Conservation (phyloP, 2,329 filamentous ascomycete genomes). For the Plectosphaerella cucumerina region DNA sequence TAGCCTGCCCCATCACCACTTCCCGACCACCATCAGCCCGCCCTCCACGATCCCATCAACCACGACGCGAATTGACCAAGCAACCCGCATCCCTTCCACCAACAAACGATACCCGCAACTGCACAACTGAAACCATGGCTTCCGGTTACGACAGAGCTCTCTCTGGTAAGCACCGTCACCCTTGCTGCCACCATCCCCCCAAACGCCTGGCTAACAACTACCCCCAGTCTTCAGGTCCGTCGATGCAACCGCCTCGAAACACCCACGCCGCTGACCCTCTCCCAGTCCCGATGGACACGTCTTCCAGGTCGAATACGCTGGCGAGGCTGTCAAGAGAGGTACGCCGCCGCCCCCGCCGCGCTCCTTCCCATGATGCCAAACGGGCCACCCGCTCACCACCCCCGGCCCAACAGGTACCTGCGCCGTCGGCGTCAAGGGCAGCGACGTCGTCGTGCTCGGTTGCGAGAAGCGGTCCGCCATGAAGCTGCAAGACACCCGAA, state of each 20-base stretch:
- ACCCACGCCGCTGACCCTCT: slow-evolving; percentile 36
- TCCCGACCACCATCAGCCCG: slow-evolving; percentile 7
- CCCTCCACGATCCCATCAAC: slow-evolving; percentile 1
- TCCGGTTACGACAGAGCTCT: slow-evolving; percentile 99
- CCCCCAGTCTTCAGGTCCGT: slow-evolving; percentile 76
- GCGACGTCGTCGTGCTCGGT: slow-evolving; percentile 89
- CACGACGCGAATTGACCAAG: slow-evolving; percentile 6
- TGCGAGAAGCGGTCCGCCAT: slow-evolving; percentile 99
- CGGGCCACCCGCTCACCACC: slow-evolving; percentile 17
- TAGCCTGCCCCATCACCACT: slow-evolving; percentile 17
- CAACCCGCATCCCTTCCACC: background rate
- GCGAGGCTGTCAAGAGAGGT: slow-evolving; percentile 99
- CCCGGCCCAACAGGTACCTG: slow-evolving; percentile 67
- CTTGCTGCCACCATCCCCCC: slow-evolving; percentile 22
- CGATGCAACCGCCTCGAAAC: slow-evolving; percentile 8
- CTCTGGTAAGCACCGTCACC: slow-evolving; percentile 66
- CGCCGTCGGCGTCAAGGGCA: slow-evolving; percentile 94
- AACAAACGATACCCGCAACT: background rate
- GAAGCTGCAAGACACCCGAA: slow-evolving; percentile 98
- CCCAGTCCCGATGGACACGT: slow-evolving; percentile 95
- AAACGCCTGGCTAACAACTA: slow-evolving; percentile 40
- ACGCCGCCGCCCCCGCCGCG: slow-evolving; percentile 18
- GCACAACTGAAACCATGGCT: slow-evolving; percentile 52
- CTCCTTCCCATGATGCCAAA: slow-evolving; percentile 1
- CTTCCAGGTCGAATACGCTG: slow-evolving; percentile 99